Base-by-base conservation (phyloP, 208 protist genomes). In the Crithidia bombi region DNA sequence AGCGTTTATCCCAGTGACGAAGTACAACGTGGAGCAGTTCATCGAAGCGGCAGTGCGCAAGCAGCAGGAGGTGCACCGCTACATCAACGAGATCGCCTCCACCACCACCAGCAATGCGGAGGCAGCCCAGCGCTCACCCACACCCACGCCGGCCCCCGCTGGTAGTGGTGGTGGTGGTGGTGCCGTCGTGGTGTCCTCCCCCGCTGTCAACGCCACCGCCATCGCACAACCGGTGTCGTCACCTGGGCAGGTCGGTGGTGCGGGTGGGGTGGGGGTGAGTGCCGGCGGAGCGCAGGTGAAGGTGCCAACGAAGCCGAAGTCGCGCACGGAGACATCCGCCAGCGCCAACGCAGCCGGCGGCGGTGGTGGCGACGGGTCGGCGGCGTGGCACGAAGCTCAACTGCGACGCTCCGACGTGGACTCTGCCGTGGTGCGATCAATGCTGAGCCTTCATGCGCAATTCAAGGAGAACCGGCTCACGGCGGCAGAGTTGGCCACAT, bases 1-100 rank as follows among this genome's bases (percentile, higher is more conserved):
- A 19, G 47, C 62, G 32, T 71, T 66, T 17, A 66, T 81, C 9
- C 50, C 65, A 2, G 71, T 88, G 25, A 75, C 69, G 15, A 71
- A 71, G 50, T 30, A 72, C 33, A 88, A 88, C 75, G 55, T 82
- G 15, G 61, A 69, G 26, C 49, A 80, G 43, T 88, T 88, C 47
- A 68, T 77, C 41, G 63, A 52, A 35, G 44, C 61, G 5, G 66
- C 69, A 1, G 62, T 78, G 55, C n/a, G 38, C 36, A 52, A 65
- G 38, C 75, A 75, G 10, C 54, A 76, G 10, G 68, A 79, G 36
- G 71, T 86, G 36, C 71, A 78, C 39, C 54, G 25, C 25, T 68
- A 70, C 55, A 78, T 82, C 23, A 78, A 75, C 47, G 68, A 71
- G 25, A 62, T 73, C 30, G 51, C 57, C 44, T 71, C 54, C 12